These are phyloP conservation scores for Voacanga thouarsii DNA, from an alignment of 257 asterid species.

Conservation along the genomic window DNA sequence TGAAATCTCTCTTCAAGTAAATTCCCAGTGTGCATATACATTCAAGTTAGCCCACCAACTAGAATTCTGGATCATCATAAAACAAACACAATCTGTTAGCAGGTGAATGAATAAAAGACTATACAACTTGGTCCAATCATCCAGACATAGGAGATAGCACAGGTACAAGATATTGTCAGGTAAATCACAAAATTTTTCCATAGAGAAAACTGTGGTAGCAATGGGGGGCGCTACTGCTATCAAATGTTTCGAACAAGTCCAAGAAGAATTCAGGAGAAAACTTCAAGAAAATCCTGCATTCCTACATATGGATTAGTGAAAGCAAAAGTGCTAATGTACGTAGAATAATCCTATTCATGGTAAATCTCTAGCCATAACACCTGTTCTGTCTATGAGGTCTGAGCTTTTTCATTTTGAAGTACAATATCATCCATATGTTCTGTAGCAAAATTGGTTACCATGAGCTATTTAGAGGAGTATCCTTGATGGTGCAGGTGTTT, in stretches of 20 bases:
- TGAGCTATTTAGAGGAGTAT: background rate
- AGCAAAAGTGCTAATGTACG: background rate
- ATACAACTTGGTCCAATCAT: background rate
- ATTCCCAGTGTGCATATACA: background rate
- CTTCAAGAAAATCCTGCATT: background rate
- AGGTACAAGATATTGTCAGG: background rate
- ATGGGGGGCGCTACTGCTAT: background rate
- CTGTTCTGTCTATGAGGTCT: background rate
- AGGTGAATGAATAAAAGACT: background rate
- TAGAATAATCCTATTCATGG: background rate
- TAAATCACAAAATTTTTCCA: background rate
- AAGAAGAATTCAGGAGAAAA: background rate
- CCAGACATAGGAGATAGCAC: background rate
- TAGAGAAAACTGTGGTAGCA: background rate
- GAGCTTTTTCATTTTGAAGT: background rate
- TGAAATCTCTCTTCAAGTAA: background rate
- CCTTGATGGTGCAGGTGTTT: background rate
- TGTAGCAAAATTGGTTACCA: background rate
- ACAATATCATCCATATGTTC: background rate
- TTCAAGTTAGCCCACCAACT: background rate
- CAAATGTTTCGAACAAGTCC: background rate
- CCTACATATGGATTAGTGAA: background rate
- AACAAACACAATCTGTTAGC: background rate
- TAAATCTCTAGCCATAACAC: background rate
- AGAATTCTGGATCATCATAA: background rate